Evolutionary conservation across 1,284 basidiomycete genomes (phyloP).

Genomic region (Apiotrichum porosum): DNA sequence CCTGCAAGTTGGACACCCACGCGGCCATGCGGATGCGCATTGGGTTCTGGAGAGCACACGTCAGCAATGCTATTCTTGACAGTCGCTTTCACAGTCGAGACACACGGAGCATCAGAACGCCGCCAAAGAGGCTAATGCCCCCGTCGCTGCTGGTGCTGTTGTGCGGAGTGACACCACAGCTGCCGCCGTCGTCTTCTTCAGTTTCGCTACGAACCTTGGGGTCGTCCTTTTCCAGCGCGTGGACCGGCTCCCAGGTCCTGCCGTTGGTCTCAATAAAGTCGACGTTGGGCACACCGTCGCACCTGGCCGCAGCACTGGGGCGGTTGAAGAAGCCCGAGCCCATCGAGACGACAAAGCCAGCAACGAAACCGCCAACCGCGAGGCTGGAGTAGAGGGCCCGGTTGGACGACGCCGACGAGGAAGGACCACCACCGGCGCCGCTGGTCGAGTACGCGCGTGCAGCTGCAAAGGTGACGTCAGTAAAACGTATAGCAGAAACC

Average conservation of each 20-base stretch:
- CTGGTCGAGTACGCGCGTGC: constrained; percentile 7
- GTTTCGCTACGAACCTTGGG: constrained; percentile 34
- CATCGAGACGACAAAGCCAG: constrained; percentile 9
- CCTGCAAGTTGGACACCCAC: constrained; percentile 75
- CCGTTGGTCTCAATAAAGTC: constrained; percentile 30
- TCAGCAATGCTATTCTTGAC: too few species aligned
- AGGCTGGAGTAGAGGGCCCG: too few species aligned
- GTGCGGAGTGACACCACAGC: too few species aligned
- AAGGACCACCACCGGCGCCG: too few species aligned
- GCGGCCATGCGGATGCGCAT: constrained; percentile 78
- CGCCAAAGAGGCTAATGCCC: too few species aligned
- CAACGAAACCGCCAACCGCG: constrained; percentile 6
- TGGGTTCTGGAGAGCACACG: constrained; percentile 44
- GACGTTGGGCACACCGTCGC: constrained; percentile 35
- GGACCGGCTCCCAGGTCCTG: constrained; percentile 32
- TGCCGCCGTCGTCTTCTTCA: too few species aligned
- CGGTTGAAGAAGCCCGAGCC: constrained; percentile 5
- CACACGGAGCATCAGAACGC: constrained; percentile 14
- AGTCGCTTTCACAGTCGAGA: too few species aligned
- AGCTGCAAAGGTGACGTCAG: background rate
- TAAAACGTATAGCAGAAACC: background rate
- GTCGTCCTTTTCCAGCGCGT: constrained; percentile 45
- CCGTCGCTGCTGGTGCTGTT: background rate
- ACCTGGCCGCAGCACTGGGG: background rate
- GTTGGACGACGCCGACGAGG: too few species aligned